phyloP scores from a whole-genome alignment of 1,139 yeast genomes.

The Geotrichum aggregatum region DNA sequence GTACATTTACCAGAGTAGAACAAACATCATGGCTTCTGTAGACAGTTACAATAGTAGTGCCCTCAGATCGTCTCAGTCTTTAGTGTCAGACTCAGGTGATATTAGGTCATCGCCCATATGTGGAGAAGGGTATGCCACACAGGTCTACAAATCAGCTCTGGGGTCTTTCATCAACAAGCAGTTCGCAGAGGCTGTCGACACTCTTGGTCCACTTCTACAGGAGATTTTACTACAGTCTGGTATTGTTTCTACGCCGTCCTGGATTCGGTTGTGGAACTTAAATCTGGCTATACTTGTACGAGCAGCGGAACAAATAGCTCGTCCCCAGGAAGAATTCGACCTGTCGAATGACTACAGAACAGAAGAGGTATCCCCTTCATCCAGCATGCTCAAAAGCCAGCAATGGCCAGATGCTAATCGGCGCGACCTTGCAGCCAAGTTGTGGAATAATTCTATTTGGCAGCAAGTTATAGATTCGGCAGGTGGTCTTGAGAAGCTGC shows the following conservation, averaged over 20 bases:
- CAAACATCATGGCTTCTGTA: too few species aligned
- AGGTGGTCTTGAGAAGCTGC: constrained; percentile 6
- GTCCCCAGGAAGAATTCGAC: background rate
- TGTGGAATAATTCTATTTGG: constrained; percentile 10
- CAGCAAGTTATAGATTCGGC: constrained; percentile 9
- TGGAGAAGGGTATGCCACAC: constrained; percentile 5
- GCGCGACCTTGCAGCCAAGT: constrained; percentile 7
- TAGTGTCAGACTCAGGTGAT: background rate
- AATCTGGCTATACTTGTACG: constrained; percentile 17
- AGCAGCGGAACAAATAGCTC: constrained; percentile 16
- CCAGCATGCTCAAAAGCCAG: constrained; percentile 9
- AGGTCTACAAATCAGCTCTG: constrained; percentile 17
- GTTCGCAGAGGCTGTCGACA: constrained; percentile 18
- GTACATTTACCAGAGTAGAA: too few species aligned
- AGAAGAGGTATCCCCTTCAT: too few species aligned
- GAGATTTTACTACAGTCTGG: background rate
- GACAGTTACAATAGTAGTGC: background rate
- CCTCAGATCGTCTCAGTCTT: background rate
- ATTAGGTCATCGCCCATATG: too few species aligned
- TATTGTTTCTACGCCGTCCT: background rate
- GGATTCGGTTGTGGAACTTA: constrained; percentile 20
- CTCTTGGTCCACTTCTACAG: constrained; percentile 14
- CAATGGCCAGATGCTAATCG: constrained; percentile 12
- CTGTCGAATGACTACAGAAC: background rate
- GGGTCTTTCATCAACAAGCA: constrained; percentile 19